phyloP scores from a whole-genome alignment of 371 early-diverging fungal species.

The Quaeritorhiza haematococci region DNA sequence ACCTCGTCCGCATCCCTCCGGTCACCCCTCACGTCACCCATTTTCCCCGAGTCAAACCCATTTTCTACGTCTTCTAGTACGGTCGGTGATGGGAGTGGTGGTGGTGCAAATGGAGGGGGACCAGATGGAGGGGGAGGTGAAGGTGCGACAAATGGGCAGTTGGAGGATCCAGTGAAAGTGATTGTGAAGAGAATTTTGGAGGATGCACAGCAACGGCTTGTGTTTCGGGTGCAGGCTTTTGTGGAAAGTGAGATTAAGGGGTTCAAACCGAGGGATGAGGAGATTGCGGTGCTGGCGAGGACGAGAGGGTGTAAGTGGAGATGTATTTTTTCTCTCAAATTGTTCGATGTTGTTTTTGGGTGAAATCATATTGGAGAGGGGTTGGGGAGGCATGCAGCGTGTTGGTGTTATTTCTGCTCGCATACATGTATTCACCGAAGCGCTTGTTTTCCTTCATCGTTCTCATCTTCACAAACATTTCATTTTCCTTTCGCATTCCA shows the following conservation, averaged over 20 bases:
- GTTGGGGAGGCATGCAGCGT: too few species aligned
- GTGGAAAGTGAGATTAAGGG: constrained; percentile 70
- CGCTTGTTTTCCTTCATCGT: background rate
- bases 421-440: background rate
- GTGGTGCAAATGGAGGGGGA: background rate
- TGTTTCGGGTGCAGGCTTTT: constrained; percentile 77
- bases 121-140: background rate
- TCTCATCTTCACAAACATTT: background rate
- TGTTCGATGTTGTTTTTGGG: too few species aligned
- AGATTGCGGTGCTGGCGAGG: constrained; percentile 48
- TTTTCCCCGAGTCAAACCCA: too few species aligned
- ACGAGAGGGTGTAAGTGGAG: constrained; percentile 26
- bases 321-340: background rate
- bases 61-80: too few species aligned
- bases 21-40: background rate
- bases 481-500: background rate
- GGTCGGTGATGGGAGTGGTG: background rate
- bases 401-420: background rate
- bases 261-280: constrained; percentile 66
- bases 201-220: constrained; percentile 79
- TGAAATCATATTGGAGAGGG: too few species aligned
- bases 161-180: constrained; percentile 16
- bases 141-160: background rate
- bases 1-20: background rate
- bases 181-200: constrained; percentile 68